Percentiles rank a stretch among this genome's conserved stretches.
Conservation (phyloP, 2,329 filamentous ascomycete species). For the Hirsutella minnesotensis region DNA sequence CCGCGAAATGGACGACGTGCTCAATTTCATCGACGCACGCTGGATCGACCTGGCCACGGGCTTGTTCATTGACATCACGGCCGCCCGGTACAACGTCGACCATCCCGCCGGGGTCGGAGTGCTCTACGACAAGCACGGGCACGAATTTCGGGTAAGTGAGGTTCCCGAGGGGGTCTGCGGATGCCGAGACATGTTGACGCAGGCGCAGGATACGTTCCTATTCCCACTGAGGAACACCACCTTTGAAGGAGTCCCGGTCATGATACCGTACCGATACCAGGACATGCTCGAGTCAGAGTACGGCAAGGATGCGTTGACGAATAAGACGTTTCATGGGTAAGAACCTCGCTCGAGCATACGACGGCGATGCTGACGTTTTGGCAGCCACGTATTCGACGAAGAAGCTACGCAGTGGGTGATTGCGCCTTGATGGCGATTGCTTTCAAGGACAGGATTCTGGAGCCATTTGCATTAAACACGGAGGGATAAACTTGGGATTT, state of each 20-base stretch:
- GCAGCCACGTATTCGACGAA: slow-evolving; percentile 29
- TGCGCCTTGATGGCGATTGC: not conserved
- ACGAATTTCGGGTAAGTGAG: slow-evolving; percentile 32
- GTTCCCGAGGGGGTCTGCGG: too few species aligned
- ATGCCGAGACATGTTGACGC: not conserved
- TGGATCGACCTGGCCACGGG: slow-evolving; percentile 36
- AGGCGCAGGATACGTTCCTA: slow-evolving; percentile 39
- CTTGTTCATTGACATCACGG: slow-evolving; percentile 39
- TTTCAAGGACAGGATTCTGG: too few species aligned
- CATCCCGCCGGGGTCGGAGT: slow-evolving; percentile 31
- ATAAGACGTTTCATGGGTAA: slow-evolving; percentile 41
- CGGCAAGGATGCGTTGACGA: slow-evolving; percentile 34
- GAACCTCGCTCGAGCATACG: too few species aligned
- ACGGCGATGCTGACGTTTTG: slow-evolving; percentile 6
- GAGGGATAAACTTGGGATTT: too few species aligned
- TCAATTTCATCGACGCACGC: slow-evolving; percentile 34
- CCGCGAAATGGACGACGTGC: slow-evolving; percentile 22
- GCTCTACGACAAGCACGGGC: slow-evolving; percentile 37
- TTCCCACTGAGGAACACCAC: slow-evolving; percentile 57
- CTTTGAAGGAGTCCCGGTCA: slow-evolving; percentile 55
- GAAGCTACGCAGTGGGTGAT: slow-evolving; percentile 21
- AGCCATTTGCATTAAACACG: too few species aligned
- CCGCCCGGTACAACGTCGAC: slow-evolving; percentile 33
- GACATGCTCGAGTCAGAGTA: slow-evolving; percentile 49
- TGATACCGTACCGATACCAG: slow-evolving; percentile 52